A percentile compares a stretch with the other conserved stretches of the same genome.
phyloP scores from a whole-genome alignment of 2,329 filamentous ascomycete genomes.

The Fusarium sp. region DNA sequence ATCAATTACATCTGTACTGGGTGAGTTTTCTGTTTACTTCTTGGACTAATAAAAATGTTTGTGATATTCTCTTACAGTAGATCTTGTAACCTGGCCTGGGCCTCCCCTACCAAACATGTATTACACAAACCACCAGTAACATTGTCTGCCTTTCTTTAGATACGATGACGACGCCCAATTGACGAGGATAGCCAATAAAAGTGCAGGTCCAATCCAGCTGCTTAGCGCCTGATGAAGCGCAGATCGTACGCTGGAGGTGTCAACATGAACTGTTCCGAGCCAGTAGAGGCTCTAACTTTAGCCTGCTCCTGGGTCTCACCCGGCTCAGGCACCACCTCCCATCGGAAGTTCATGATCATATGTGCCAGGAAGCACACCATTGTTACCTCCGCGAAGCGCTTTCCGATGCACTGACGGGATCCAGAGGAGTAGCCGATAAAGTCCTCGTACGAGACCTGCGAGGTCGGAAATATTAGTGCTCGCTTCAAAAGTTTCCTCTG shows the following conservation, averaged over 20 bases:
- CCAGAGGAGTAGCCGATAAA: background rate
- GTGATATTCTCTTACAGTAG: background rate
- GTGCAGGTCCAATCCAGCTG: accelerated
- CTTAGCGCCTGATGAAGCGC: background rate
- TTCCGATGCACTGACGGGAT: background rate
- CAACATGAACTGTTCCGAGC: background rate
- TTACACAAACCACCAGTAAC: accelerated
- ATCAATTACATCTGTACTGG: background rate
- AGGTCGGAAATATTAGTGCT: background rate
- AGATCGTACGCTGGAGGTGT: background rate
- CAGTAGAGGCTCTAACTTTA: background rate
- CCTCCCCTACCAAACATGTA: background rate
- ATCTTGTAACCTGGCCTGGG: no score
- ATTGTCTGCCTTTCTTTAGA: accelerated
- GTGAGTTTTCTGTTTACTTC: no score
- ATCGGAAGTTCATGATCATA: background rate
- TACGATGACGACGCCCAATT: background rate
- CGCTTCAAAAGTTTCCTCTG: background rate
- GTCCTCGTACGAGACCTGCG: background rate
- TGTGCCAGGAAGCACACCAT: background rate
- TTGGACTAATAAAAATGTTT: accelerated
- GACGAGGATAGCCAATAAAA: background rate
- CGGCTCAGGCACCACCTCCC: background rate
- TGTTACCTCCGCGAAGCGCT: background rate
- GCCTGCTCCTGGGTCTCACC: background rate